phyloP scores from a whole-genome alignment of 192 early-diverging fungal genomes.

The Gaertneriomyces semiglobifer region DNA sequence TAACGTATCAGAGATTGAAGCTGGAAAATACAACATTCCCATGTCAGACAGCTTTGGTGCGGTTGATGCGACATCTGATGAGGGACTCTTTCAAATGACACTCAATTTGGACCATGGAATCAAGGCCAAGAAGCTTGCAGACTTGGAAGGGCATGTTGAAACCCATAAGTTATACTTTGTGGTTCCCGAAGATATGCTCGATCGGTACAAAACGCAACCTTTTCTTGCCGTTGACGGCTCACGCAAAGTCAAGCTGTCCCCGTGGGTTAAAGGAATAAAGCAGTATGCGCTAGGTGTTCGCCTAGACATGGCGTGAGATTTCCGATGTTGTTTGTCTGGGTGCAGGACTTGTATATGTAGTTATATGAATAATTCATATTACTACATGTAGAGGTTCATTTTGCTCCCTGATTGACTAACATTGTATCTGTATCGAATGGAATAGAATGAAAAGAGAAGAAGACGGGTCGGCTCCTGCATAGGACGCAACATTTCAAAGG shows the following conservation, averaged over 20 bases:
- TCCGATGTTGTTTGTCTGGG: no score
- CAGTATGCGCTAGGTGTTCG: constrained; percentile 1
- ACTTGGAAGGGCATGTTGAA: not conserved
- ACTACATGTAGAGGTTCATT: no score
- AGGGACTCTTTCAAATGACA: constrained; percentile 5
- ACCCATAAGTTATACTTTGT: not conserved
- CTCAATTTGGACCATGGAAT: not conserved
- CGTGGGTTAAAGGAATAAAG: not conserved
- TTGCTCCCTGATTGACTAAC: no score
- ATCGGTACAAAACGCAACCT: not conserved
- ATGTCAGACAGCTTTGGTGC: constrained; percentile 6
- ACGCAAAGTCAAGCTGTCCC: not conserved
- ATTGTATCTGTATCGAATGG: no score
- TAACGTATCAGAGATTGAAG: not conserved
- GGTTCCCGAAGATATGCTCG: not conserved
- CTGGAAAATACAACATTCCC: not conserved
- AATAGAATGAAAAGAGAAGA: no score
- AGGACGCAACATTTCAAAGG: no score
- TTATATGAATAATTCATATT: no score
- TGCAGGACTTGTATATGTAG: no score
- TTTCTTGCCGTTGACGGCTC: not conserved
- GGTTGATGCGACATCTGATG: not conserved
- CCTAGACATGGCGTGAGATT: no score
- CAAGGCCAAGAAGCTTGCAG: not conserved
- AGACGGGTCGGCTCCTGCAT: no score